Base-by-base conservation (phyloP, 345 rosid species). In the Luvunga scandens region DNA sequence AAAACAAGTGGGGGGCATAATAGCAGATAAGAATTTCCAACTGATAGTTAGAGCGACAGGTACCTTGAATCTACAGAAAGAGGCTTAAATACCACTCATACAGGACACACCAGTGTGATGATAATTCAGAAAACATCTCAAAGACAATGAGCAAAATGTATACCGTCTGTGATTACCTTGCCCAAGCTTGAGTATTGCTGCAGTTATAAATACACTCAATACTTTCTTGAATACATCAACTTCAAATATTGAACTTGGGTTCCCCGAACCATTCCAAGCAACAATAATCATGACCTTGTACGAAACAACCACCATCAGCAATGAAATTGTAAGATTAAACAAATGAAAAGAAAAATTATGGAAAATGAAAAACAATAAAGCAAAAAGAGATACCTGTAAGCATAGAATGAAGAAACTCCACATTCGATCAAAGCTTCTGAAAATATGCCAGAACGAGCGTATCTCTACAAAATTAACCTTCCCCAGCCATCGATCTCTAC, bases 381-480 rank as follows among this genome's bases (percentile, higher is more conserved):
- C 22, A 57, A 76, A 66, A 36, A 74, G 28, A 62, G 6, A 6
- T 84, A 97, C 99, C 98, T 97, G 99, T 75, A 97, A 83, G 86
- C 87, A 89, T 65, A 97, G 82, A 85, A 97, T 94, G 72, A 90
- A 91, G 85, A 97, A 97, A 80, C 94, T 90, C 99, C 99, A 97
- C 99, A 97, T 94, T 65, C 98, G 95, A 87, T 97, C 99, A 70
- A 93, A 97, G 90, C 98, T 97, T 84, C 99, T 92, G 83, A 97
- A 97, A 74, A 94, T 78, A 88, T 97, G 99, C 97, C 95, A 94
- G 87, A 94, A 97, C 36, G 98, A 85, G 48, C 99, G 96, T 77
- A 97, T 94, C 86, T 97, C 99, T 79, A 97, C 99, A 81, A 97
- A 94, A 84, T 97, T 94, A 78, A 90, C 98, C 85, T 97, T 97